Evolutionary conservation across 257 asterid genomes (phyloP), one percentile per base, ranked within the genome.

Genomic region (Solanum habrochaites): DNA sequence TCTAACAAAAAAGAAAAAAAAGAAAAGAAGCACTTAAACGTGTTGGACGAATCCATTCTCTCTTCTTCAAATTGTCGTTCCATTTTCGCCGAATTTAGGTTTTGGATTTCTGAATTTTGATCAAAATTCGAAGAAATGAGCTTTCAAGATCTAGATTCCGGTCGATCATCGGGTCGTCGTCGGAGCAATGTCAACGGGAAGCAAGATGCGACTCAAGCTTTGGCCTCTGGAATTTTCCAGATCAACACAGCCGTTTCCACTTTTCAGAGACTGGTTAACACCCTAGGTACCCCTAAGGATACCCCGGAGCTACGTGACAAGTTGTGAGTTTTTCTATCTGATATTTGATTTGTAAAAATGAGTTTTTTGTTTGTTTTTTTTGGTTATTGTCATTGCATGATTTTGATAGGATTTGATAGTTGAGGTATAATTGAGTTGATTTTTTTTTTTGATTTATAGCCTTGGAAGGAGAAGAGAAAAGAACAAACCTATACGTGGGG

Each of bases 71-170:
- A 7, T 75, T 32, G 62, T n/a, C 14, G 37, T 32, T 42, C 11
- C 37, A 42, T 75, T 75, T 75, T 75, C 83, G 60, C 37, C 83
- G 14, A 75, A 75, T 75, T 72, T 35, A 35, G 47, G 47, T 20
- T 20, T 72, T 20, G 47, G 6, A 71, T 64, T 71, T 71, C 80
- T 18, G 58, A 77, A 77, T 42, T 77, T 77, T 77, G 62, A 43
- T 43, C 25, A 45, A 12, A 43, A 43, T 25, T 77, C n/a, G 60
- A 62, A 60, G 35, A 60, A 58, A 91, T 93, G 95, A 93, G 95
- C 86, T 93, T 93, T 83, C 90, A 89, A 64, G 94, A 93, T 91
- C 93, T 92, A 62, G 89, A 90, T 86, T 78, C 90, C 72, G 94
- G 94, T 84, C 88, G 91, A 42, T 47, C 78, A 82, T 43, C 60